These are phyloP conservation scores for Leccinum subtestaceum DNA, from an alignment of 768 basidiomycete genomes.

Conservation along the genomic window DNA sequence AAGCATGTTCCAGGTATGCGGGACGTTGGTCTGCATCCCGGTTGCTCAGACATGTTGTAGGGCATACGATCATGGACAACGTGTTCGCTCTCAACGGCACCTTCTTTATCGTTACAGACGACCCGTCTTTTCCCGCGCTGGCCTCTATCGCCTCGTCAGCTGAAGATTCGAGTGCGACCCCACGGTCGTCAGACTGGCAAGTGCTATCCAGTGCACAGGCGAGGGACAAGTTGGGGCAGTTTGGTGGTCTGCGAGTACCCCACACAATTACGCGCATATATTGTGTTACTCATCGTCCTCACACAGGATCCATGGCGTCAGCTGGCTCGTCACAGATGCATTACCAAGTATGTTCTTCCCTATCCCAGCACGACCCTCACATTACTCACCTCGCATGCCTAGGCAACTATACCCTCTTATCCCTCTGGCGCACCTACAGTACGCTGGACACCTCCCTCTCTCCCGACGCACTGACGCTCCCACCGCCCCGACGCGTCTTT, in stretches of 20 bases:
- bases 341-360: constrained; percentile 43
- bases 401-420: constrained; percentile 70
- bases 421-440: constrained; percentile 76
- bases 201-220: constrained; percentile 53
- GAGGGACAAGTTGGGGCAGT: constrained; percentile 43
- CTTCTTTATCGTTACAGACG: constrained; percentile 73
- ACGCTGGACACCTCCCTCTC: constrained; percentile 51
- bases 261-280: background rate
- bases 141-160: constrained; percentile 45
- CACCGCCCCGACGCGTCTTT: constrained; percentile 70
- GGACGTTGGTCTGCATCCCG: background rate
- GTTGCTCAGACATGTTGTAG: constrained; percentile 37
- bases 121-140: constrained; percentile 57
- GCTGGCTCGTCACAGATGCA: constrained; percentile 61
- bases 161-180: constrained; percentile 36
- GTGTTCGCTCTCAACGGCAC: constrained; percentile 71
- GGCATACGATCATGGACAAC: constrained; percentile 82
- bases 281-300: background rate
- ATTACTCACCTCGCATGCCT: constrained; percentile 3
- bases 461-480: constrained; percentile 49
- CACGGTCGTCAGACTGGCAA: constrained; percentile 55
- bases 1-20: constrained; percentile 64
- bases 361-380: background rate
- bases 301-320: constrained; percentile 61
- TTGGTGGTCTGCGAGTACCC: constrained; percentile 50